phyloP scores from a whole-genome alignment of 306 rosid species.

The Pyrus bretschneideri region DNA sequence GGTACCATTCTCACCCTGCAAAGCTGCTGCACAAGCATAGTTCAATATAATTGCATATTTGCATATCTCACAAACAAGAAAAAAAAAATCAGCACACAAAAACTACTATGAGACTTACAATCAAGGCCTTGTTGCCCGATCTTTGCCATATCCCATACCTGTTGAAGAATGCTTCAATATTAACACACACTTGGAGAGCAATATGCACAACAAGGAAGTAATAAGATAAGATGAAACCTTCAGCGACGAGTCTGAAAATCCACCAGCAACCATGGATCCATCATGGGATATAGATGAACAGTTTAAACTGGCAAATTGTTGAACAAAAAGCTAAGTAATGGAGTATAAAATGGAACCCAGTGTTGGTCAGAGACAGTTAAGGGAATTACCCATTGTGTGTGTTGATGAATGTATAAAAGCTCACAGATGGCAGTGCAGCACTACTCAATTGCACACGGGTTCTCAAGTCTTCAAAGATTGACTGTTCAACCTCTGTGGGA shows the following conservation, averaged over 20 bases:
- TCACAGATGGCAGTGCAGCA: constrained; percentile 87
- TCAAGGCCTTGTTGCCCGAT: constrained; percentile 66
- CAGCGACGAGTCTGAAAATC: constrained; percentile 89
- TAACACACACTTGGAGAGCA: constrained; percentile 7
- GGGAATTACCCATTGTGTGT: constrained; percentile 74
- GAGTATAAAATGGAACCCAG: constrained; percentile 14
- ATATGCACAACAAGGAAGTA: neutral
- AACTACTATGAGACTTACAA: constrained; percentile 46
- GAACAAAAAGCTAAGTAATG: constrained; percentile 16
- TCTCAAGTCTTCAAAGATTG: constrained; percentile 91
- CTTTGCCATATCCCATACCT: constrained; percentile 99
- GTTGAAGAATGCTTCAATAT: constrained; percentile 16
- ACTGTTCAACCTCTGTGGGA: constrained; percentile 80
- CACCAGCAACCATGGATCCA: constrained; percentile 93
- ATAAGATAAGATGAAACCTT: constrained; percentile 42
- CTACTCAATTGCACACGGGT: constrained; percentile 92
- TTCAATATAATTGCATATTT: constrained; percentile 1
- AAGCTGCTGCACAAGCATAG: constrained; percentile 49
- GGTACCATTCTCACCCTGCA: constrained; percentile 62
- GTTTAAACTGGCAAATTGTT: constrained; percentile 54
- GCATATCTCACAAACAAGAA: neutral
- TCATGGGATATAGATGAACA: constrained; percentile 91
- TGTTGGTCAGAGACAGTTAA: neutral
- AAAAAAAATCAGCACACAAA: neutral
- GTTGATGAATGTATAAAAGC: constrained; percentile 82